Evolutionary conservation across 768 basidiomycete species (phyloP).

Genomic region (Suillus alpinus): DNA sequence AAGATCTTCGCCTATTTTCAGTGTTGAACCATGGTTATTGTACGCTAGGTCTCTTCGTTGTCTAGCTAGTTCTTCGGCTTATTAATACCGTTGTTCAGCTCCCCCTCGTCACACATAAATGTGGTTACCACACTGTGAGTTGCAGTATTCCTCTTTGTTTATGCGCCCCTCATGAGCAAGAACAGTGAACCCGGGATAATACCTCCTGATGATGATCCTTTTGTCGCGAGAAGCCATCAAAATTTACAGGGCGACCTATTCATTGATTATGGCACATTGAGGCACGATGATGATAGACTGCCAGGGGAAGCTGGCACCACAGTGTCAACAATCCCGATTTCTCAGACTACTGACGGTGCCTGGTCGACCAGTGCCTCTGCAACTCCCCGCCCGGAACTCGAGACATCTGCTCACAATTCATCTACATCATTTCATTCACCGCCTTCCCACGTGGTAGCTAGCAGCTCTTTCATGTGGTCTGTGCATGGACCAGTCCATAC

Average conservation of each 20-base stretch:
- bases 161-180: neutral
- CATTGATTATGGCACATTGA: neutral
- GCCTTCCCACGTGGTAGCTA: neutral
- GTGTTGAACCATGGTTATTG: neutral
- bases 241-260: neutral
- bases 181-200: neutral
- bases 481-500: neutral
- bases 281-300: neutral
- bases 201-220: neutral
- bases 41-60: neutral
- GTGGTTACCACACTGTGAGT: neutral
- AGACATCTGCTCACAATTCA: neutral
- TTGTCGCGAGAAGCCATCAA: neutral
- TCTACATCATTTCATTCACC: neutral
- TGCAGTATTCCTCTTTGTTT: neutral
- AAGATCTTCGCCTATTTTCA: neutral
- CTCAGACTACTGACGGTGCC: neutral
- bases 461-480: neutral
- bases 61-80: neutral
- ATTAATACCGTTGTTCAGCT: neutral
- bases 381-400: neutral
- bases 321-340: neutral
- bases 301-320: neutral
- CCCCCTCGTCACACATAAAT: neutral
- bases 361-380: neutral